Evolutionary conservation across 2,329 filamentous ascomycete species (phyloP), one percentile per base, ranked within the genome.

Genomic region (Conoideocrella luteorostrata): DNA sequence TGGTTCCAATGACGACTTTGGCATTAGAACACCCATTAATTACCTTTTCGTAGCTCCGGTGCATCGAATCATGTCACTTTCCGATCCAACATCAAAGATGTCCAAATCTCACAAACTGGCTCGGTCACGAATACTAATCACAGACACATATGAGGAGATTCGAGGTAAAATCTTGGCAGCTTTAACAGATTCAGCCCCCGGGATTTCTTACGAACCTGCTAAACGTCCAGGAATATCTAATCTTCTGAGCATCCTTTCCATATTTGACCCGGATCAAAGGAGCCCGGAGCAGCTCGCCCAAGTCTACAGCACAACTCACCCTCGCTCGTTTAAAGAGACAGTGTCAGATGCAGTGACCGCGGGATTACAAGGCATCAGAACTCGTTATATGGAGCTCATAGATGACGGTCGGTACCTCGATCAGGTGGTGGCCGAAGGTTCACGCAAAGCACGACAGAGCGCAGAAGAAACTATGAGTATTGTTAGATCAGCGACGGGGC

Each of bases 31-130:
- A 11, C 28, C 21, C 10, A 32, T 39, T 41, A 10, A 33, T 44
- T 5, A 18, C 22, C n/a, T 6, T 6, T n/a, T 35, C 32, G 28
- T 12, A 88, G 84, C 84, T n/a, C 82, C 86, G 4, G 79, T 86
- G 2, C 87, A 85, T 55, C 81, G 91, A 48, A 77, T 98, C 49
- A 97, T 96, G 90, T 95, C 89, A 15, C 77, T 98, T 18, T 80
- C 78, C 41, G 71, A 87, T 10, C 91, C 93, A 0, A 67, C 63
- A 1, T 72, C 78, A 41, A 98, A 98, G 62, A 98, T 98, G 93
- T 95, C 89, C 44, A 98, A 98, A 65, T 95, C 89, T 1, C 76
- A 88, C 55, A 59, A 73, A 1, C 78, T 86, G 52, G 72, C 77
- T 3, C 77, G 76, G 39, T 94, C 88, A 7, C 78, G 88, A 15